These are phyloP conservation scores for Debaryomycetaceae sp. DNA, from an alignment of 1,139 yeast genomes.

Conservation along the genomic window DNA sequence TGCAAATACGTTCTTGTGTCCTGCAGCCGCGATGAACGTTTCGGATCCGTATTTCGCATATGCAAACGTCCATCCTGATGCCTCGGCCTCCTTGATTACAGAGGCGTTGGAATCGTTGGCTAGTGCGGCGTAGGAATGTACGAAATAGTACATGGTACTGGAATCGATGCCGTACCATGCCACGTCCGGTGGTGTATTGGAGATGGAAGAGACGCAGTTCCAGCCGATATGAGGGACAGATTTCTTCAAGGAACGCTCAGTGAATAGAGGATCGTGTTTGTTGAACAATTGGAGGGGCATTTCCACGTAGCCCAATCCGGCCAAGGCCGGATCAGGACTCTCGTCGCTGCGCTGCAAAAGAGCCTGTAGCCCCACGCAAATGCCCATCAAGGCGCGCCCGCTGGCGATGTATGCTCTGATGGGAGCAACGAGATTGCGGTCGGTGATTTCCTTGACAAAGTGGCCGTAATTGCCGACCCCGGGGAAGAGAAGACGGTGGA, in stretches of 20 bases:
- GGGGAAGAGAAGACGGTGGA: constrained; percentile 60
- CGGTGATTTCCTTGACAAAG: constrained; percentile 60
- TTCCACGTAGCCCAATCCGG: constrained; percentile 46
- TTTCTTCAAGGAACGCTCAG: constrained; percentile 25
- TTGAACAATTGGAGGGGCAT: constrained; percentile 50
- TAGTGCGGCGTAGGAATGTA: constrained; percentile 84
- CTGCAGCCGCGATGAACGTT: constrained; percentile 72
- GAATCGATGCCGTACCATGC: constrained; percentile 56
- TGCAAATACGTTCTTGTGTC: constrained; percentile 72
- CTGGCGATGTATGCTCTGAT: constrained; percentile 51
- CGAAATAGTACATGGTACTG: constrained; percentile 73
- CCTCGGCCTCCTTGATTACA: constrained; percentile 18
- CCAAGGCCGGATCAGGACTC: constrained; percentile 36
- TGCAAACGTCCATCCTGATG: constrained; percentile 70
- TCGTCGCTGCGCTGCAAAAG: constrained; percentile 70
- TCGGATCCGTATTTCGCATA: constrained; percentile 69
- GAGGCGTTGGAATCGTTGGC: constrained; percentile 19
- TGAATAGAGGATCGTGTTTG: constrained; percentile 25
- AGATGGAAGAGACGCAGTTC: constrained; percentile 40
- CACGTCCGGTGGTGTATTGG: constrained; percentile 7
- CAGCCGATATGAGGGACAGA: constrained; percentile 96
- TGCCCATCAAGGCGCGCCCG: constrained; percentile 87
- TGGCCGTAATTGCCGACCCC: constrained; percentile 98
- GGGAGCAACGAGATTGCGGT: constrained; percentile 55
- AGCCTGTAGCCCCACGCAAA: constrained; percentile 91